Evolutionary conservation across 768 basidiomycete species (phyloP).

Genomic region (Asterophora lycoperdoides): DNA sequence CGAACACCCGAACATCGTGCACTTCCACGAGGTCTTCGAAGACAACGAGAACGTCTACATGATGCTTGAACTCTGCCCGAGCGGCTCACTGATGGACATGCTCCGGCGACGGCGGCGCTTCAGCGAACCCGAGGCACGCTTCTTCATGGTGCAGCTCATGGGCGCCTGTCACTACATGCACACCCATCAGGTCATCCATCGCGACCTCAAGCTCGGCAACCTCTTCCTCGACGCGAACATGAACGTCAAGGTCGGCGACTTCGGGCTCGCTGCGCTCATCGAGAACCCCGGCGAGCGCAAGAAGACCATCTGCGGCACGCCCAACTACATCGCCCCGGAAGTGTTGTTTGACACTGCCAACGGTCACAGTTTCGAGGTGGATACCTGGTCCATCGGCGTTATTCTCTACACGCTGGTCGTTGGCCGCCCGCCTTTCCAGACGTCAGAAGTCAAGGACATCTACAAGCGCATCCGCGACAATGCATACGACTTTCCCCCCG

Average conservation of each 20-base stretch:
- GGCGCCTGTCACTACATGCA: constrained; percentile 99
- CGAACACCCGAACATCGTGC: constrained; percentile 88
- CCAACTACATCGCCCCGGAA: constrained; percentile 98
- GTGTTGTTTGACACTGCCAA: constrained; percentile 94
- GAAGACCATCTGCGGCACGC: constrained; percentile 98
- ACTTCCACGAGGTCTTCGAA: constrained; percentile 92
- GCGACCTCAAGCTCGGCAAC: constrained; percentile 95
- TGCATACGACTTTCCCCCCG: constrained; percentile 86
- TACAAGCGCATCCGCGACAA: constrained; percentile 95
- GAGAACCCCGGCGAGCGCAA: constrained; percentile 96
- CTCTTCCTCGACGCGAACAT: constrained; percentile 87
- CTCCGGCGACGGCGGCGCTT: constrained; percentile 82
- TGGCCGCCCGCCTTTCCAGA: constrained; percentile 98
- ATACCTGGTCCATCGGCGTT: constrained; percentile 97
- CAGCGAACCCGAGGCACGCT: constrained; percentile 89
- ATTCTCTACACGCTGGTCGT: constrained; percentile 93
- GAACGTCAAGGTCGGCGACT: constrained; percentile 97
- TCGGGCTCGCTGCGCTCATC: constrained; percentile 94
- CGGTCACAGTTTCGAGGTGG: constrained; percentile 97
- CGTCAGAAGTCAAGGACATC: constrained; percentile 94
- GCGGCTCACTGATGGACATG: constrained; percentile 89
- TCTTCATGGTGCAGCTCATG: constrained; percentile 91
- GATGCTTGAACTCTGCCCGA: constrained; percentile 88
- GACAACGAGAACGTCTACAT: constrained; percentile 96
- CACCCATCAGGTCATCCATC: constrained; percentile 92